Evolutionary conservation across 495 filamentous ascomycete genomes (phyloP), one percentile per base, ranked within the genome.

Genomic region (Tuber magnatum): DNA sequence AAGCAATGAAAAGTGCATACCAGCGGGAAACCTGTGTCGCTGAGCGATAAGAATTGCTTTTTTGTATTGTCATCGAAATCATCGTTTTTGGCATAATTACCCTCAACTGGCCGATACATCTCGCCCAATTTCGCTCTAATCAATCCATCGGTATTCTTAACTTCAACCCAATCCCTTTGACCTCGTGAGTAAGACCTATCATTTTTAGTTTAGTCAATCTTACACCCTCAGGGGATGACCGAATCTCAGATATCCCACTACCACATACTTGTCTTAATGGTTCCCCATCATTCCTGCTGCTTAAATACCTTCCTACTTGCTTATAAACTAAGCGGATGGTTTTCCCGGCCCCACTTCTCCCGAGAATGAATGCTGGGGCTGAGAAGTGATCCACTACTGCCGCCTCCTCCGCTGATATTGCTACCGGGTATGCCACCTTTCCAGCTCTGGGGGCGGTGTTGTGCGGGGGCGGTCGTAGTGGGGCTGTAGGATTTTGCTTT

Each of bases 261-360:
- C 20, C 69, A 14, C 69, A 69, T 80, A 85, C 84, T 77, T 86
- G 85, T 22, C 82, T 78, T 22, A 81, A 68, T 8, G 74, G 77
- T 73, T 46, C 76, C 71, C n/a, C 74, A 44, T 3, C 42, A 14
- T 32, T 44, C 12, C 43, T 72, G 3, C 71, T 74, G n/a, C 42
- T 51, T 38, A 79, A 28, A 42, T 79, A 79, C 43, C 71, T 78
- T 20, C 77, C 69, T 12, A 85, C 61, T 16, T 86, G 71, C 68
- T 86, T 86, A 65, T 83, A 86, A 8, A 85, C 71, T 1, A 86
- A 70, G 42, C 85, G 86, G 0, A 84, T 85, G 0, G 85, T 86
- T 74, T 86, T 86, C 0, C 85, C 85, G 0, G 85, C 86, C 4
- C 85, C 85, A 48, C 85, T 86, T 68, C 85, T 76, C 22, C 85